Evolutionary conservation across 805 yeast genomes (phyloP), one percentile per base, ranked within the genome.

Genomic region (Nakazawaea sp.): DNA sequence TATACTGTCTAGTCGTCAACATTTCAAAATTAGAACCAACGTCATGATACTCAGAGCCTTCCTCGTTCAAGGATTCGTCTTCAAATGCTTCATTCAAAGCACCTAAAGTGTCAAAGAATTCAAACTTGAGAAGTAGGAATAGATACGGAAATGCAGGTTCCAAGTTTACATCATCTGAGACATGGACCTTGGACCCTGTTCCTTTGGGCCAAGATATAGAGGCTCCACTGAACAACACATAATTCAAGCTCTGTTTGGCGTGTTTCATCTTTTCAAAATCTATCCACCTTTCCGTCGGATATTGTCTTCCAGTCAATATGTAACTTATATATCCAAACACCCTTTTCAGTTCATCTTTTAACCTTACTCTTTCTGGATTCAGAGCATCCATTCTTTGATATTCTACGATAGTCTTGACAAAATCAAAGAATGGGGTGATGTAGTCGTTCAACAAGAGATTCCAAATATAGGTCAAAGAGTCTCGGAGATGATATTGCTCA

Each of bases 21-120:
- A 55, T 38, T 31, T 57, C 55, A 35, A 44, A 52, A 18, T 39
- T 61, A 30, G 39, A 47, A 10, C 6, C 11, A 15, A 45, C 39
- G 9, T 51, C 47, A 25, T 21, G 16, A 25, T 29, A 33, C 17
- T 52, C 52, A 12, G 44, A 38, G 31, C 75, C 77, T 16, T 78
- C 87, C 31, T 75, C 78, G 53, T 88, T 86, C 39, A 90, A 55
- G 29, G 73, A 64, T 0, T 82, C 60, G 52, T 87, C 95, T 52
- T 90, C 97, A 51, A 90, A 79, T 7, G 83, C 81, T 53, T 84
- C 95, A 54, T 87, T 81, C 41, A 92, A 55, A 13, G 84, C 71
- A 0, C 80, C 64, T 25, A 89, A 67, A 58, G 80, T 72, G 27
- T 70, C 71, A n/a, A 70, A 62, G 4, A 82, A 65, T 44, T 81